These are phyloP conservation scores for Ceratocystis diversiconidia DNA, from an alignment of 2,329 filamentous ascomycete genomes.

Conservation along the genomic window DNA sequence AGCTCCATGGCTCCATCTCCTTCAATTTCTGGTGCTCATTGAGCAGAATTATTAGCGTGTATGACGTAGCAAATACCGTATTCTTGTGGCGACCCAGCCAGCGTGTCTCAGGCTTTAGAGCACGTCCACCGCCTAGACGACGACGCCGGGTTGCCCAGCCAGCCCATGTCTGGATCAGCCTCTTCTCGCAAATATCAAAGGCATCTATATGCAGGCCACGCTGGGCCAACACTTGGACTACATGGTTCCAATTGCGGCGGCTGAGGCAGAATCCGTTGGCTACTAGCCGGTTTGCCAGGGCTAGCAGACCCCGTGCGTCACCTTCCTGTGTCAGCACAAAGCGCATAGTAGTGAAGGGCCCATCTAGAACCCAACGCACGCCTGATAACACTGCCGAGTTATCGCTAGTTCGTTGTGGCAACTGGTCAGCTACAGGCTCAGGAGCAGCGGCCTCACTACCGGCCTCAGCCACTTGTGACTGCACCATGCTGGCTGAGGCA, in stretches of 20 bases:
- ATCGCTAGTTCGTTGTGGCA: not conserved
- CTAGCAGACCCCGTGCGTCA: conserved; percentile 34
- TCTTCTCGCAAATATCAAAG: conserved; percentile 59
- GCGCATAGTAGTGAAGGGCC: conserved; percentile 35
- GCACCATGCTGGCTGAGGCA: conserved; percentile 17
- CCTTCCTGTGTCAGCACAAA: conserved; percentile 29
- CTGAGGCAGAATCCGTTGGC: conserved; percentile 58
- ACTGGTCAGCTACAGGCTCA: conserved; percentile 16
- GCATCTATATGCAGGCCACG: conserved; percentile 48
- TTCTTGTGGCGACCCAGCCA: conserved; percentile 26
- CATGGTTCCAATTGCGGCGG: conserved; percentile 66
- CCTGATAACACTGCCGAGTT: conserved; percentile 22
- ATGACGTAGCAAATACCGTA: conserved; percentile 29
- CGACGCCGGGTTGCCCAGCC: conserved; percentile 46
- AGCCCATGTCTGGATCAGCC: conserved; percentile 64
- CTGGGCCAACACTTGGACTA: conserved; percentile 52
- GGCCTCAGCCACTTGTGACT: conserved; percentile 28
- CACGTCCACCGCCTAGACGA: conserved; percentile 21
- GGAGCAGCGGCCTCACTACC: conserved; percentile 21
- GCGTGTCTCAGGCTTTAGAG: conserved; percentile 3
- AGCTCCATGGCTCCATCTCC: conserved; percentile 35
- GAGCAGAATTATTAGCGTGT: conserved; percentile 36
- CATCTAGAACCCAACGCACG: conserved; percentile 39
- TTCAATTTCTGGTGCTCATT: conserved; percentile 38
- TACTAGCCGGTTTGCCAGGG: conserved; percentile 41